Conservation (phyloP, 1,284 basidiomycete species). For the Sporisorium iseilematis-ciliati region DNA sequence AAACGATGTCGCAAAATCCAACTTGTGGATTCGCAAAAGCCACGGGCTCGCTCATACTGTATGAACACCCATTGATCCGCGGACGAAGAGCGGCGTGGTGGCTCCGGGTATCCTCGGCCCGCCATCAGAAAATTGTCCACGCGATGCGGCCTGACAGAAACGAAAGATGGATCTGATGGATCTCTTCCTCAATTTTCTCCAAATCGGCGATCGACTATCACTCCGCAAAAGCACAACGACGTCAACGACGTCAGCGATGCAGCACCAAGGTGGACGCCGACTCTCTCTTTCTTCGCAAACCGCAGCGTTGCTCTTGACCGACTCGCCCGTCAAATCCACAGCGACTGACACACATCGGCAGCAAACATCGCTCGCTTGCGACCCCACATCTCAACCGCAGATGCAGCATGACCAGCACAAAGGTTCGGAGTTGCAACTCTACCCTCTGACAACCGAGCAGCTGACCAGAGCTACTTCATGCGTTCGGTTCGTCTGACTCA, state of each 20-base stretch:
- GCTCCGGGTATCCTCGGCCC: neutral
- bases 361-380: too few species aligned
- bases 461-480: too few species aligned
- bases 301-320: neutral
- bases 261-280: neutral
- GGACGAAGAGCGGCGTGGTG: neutral
- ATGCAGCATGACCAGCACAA: too few species aligned
- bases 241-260: slow-evolving; percentile 23
- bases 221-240: slow-evolving; percentile 20
- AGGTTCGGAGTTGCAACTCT: too few species aligned
- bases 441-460: too few species aligned
- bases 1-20: too few species aligned
- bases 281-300: neutral
- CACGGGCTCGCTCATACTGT: neutral
- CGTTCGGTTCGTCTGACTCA: too few species aligned
- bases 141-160: neutral
- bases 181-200: neutral
- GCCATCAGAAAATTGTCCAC: neutral
- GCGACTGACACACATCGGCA: too few species aligned
- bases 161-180: neutral
- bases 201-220: slow-evolving; percentile 1
- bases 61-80: neutral
- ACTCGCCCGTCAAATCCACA: neutral
- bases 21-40: neutral
- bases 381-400: too few species aligned